Base-by-base conservation (phyloP, 78 protist genomes). In the Dictyostelium citrinum region DNA sequence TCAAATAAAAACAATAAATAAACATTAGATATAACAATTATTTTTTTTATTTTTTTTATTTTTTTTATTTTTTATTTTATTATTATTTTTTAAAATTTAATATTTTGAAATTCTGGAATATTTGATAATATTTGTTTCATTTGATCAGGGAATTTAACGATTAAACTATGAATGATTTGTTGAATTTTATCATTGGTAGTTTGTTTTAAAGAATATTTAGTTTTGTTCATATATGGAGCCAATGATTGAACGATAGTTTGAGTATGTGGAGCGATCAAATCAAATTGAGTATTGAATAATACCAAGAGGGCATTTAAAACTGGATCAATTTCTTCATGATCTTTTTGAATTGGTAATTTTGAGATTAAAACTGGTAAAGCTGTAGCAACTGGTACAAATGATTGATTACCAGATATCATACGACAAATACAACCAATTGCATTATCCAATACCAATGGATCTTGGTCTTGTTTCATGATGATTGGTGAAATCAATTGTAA, bases 381-480 rank as follows among this genome's bases (percentile, higher is more conserved):
- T 4, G 83, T 51, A 1, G 14, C 64, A 14, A 90, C 24, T 27
- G 95, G 90, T 5, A 91, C 70, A 29, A 58, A 27, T n/a, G 84
- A 85, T 35, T 70, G 31, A 11, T 76, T 39, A 4, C 79, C 51
- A 12, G 12, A 2, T 12, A 91, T 82, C 58, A 91, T 61, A 39
- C 95, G 64, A 14, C 55, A 20, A n/a, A 91, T n/a, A 74, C 91
- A 83, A 82, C 95, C 95, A n/a, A 75, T 31, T 9, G 83, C 77
- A 49, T 91, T 91, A n/a, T 91, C 95, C 1, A 72, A 31, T 14
- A 91, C 90, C 20, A 51, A 41, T 9, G 43, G 67, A 22, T 75
- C 82, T n/a, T 71, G 31, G 11, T 67, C 67, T 6, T 29, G 16
- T 17, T 27, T 60, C 20, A 41, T 39, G 2, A 91, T 16, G 20